phyloP scores from a whole-genome alignment of 495 filamentous ascomycete genomes.

The Aspergillus olivimuriae region DNA sequence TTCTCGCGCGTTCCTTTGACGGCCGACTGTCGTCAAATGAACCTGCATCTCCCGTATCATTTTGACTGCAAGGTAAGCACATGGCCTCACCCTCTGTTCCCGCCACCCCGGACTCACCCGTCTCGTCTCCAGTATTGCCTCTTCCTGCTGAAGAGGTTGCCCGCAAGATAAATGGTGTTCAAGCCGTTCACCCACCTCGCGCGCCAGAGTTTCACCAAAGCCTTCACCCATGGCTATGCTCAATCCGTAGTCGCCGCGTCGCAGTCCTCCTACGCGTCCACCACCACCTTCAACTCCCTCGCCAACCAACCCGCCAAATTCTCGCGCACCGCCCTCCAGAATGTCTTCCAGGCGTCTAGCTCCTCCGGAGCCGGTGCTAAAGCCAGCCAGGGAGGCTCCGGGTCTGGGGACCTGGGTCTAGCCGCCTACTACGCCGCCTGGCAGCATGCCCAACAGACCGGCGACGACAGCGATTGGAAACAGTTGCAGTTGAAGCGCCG shows the following conservation, averaged over 20 bases:
- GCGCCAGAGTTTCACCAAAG: slow-evolving; percentile 93
- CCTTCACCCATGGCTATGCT: slow-evolving; percentile 94
- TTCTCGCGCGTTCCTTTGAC: slow-evolving; percentile 54
- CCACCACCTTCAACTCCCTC: slow-evolving; percentile 50
- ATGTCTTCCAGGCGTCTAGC: slow-evolving; percentile 60
- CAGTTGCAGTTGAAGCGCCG: slow-evolving; percentile 82
- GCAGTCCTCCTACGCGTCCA: slow-evolving; percentile 81
- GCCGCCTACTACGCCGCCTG: slow-evolving; percentile 87
- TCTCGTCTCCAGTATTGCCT: slow-evolving; percentile 34
- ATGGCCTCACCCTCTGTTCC: too few relatives aligned
- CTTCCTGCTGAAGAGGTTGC: slow-evolving; percentile 46
- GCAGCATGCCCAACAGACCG: slow-evolving; percentile 66
- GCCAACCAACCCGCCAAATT: slow-evolving; percentile 48
- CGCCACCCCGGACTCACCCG: too few relatives aligned
- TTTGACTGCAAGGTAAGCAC: slow-evolving; percentile 43
- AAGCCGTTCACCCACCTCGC: slow-evolving; percentile 83
- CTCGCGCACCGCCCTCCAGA: slow-evolving; percentile 62
- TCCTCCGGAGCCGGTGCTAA: slow-evolving; percentile 40
- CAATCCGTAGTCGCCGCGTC: slow-evolving; percentile 95
- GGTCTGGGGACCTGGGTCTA: slow-evolving; percentile 51
- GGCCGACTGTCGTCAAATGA: slow-evolving; percentile 56
- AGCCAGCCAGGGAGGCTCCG: slow-evolving; percentile 34
- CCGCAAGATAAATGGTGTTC: slow-evolving; percentile 72
- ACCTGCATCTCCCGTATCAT: slow-evolving; percentile 47
- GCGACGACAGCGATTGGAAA: slow-evolving; percentile 75